Percentiles rank a stretch among this genome's conserved stretches.
Conservation (phyloP, 2,329 filamentous ascomycete genomes). For the Aspergillus thermomutatus region DNA sequence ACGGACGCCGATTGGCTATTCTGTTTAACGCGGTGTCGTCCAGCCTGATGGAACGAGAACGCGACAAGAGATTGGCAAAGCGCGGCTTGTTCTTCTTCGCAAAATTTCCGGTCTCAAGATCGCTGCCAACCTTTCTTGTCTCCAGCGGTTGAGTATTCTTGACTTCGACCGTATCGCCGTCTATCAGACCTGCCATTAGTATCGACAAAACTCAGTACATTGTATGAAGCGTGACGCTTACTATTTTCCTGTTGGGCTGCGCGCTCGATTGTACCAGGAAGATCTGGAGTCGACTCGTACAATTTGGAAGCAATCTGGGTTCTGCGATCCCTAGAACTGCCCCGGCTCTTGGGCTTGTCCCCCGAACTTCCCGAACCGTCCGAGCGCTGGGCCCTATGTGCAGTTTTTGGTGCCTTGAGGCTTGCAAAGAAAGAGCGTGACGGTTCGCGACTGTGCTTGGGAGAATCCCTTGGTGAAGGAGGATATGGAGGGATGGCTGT, state of each 20-base stretch:
- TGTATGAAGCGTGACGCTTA: constrained; percentile 12
- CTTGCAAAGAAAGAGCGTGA: constrained; percentile 48
- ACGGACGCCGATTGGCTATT: constrained; percentile 34
- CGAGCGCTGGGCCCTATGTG: constrained; percentile 40
- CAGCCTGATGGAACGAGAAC: constrained; percentile 43
- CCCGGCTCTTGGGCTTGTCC: constrained; percentile 40
- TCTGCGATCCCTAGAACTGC: constrained; percentile 43
- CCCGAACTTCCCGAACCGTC: constrained; percentile 37
- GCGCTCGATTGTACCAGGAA: constrained; percentile 30
- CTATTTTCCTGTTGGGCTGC: constrained; percentile 27
- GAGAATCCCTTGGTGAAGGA: constrained; percentile 39
- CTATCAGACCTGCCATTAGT: constrained; percentile 8
- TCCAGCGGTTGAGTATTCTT: constrained; percentile 21
- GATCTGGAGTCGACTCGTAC: constrained; percentile 43
- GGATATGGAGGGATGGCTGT: constrained; percentile 46
- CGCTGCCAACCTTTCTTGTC: constrained; percentile 25
- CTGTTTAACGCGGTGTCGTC: constrained; percentile 39
- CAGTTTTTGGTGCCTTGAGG: constrained; percentile 45
- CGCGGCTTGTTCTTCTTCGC: constrained; percentile 44
- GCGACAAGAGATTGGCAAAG: constrained; percentile 43
- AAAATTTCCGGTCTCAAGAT: constrained; percentile 23
- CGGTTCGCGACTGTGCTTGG: constrained; percentile 42
- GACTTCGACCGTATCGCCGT: constrained; percentile 16
- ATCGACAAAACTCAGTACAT: background rate
- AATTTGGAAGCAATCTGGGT: constrained; percentile 32